Evolutionary conservation across 2,329 filamentous ascomycete genomes (phyloP), one percentile per base, ranked within the genome.

Genomic region (Diaporthe ampelina): DNA sequence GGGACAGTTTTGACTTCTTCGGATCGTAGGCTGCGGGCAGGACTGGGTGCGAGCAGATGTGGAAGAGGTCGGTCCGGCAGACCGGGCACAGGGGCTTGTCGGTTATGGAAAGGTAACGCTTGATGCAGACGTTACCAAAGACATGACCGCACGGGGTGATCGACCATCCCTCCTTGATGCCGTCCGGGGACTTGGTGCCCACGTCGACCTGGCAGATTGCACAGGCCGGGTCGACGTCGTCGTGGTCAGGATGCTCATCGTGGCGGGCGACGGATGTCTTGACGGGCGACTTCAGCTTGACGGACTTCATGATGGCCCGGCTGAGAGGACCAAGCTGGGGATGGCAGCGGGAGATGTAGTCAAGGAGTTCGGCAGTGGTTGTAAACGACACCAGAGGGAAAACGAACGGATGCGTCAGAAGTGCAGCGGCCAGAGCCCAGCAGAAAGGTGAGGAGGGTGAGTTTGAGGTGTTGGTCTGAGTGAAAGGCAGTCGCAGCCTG

Each of bases 91-190:
- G 56, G 7, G 75, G 75, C 73, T 75, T 75, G 52, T 76, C 73
- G 70, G 75, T 76, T 40, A 76, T 76, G 43, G 75, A 59, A 32
- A 76, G 70, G 71, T 76, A 76, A 59, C 67, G 74, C 71, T 76
- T 76, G 73, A 76, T 75, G 71, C 75, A 76, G 17, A 76, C 67
- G 54, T 48, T 76, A 67, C 75, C 75, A 37, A 76, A 76, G 65
- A 75, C 67, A 54, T 76, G 75, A 45, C 75, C 75, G 54, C 75
- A 76, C 35, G 75, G 73, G 4, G 73, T 75, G 45, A 76, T 61
- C 4, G 75, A 69, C 63, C 74, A 76, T 58, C 65, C 52, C 73
- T 76, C 75, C 67, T 71, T 73, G 37, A 74, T 56, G 70, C 73
- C 75, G 19, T 76, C 75, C 52, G 75, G 75, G 13, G 75, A 75